Percentiles rank a stretch among this genome's conserved stretches.
These are phyloP conservation scores for Cryptococcus sp. DNA, from an alignment of 1,284 basidiomycete genomes.

Conservation along the genomic window DNA sequence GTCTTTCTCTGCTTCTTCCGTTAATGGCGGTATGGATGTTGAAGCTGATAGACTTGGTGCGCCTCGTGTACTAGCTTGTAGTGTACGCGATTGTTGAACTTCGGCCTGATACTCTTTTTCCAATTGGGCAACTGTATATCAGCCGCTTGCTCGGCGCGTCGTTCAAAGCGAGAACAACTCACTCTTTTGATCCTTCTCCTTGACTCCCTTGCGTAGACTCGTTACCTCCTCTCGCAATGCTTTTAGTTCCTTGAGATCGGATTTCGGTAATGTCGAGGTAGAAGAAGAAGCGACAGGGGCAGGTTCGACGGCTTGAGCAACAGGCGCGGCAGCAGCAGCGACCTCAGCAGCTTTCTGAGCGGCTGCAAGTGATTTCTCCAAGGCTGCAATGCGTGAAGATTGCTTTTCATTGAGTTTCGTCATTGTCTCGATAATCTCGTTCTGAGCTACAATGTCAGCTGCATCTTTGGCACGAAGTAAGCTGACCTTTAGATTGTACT, in stretches of 20 bases:
- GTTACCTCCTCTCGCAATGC: constrained; percentile 33
- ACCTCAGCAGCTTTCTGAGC: constrained; percentile 2
- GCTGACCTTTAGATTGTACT: constrained; percentile 29
- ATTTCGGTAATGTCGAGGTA: constrained; percentile 5
- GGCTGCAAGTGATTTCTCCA: constrained; percentile 33
- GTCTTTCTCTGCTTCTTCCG: constrained; percentile 36
- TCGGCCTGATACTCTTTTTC: constrained; percentile 42
- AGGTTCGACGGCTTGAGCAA: constrained; percentile 5
- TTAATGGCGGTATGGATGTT: constrained; percentile 1
- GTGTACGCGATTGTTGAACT: constrained; percentile 32
- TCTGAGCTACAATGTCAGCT: constrained; percentile 31
- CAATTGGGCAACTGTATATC: constrained; percentile 22
- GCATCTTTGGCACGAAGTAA: not conserved
- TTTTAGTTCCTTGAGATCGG: constrained; percentile 34
- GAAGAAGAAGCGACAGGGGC: constrained; percentile 12
- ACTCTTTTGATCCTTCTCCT: constrained; percentile 37
- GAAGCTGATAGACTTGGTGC: constrained; percentile 5
- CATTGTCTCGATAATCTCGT: constrained; percentile 37
- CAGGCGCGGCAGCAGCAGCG: not conserved
- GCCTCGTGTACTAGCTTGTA: constrained; percentile 18
- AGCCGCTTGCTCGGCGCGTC: not conserved
- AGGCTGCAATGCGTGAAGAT: constrained; percentile 19
- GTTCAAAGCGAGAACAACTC: constrained; percentile 8
- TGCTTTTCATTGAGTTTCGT: constrained; percentile 37
- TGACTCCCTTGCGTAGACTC: constrained; percentile 23